Base-by-base conservation (phyloP, 139 green algal species). In the Micractinium conductrix region DNA sequence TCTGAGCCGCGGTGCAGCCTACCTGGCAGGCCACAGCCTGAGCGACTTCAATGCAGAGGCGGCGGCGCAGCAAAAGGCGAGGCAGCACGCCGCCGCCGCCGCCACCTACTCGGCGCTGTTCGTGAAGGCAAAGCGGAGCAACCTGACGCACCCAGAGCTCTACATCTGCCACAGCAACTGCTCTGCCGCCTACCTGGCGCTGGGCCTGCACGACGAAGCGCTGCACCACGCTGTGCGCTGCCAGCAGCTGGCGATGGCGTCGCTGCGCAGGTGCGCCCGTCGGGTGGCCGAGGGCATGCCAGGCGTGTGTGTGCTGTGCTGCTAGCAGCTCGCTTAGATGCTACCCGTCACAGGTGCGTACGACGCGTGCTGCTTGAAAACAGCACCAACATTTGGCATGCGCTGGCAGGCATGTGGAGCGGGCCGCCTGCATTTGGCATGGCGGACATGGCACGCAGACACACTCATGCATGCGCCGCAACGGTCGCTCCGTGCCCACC, bases 101-200 rank as follows among this genome's bases (percentile, higher is more conserved):
- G 87, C 84, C 28, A 71, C 84, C 19, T 94, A 91, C 50, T 14
- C 22, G 17, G 88, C 91, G 35, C 67, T 96, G 4, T 95, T 95
- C 75, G 69, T 53, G 2, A 89, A 88, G 62, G 72, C 84, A 1
- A 30, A 53, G 24, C 62, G 78, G 33, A 58, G 84, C 19, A 91
- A 94, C 80, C 67, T 96, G 1, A 91, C 84, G 4, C 92, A 95
- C 74, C 80, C 88, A 28, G 88, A 94, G 82, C 74, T 96, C 28
- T 87, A 94, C 85, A 67, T 93, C 24, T 93, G 88, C 71, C 80
- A 96, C 83, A 84, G 68, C 55, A 95, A 95, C 80, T 83, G 85
- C 6, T 63, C 93, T 6, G 81, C 80, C 8, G 91, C 89, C 14
- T 91, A 88, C 45, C 86, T 97, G 26, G 83, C 87, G 38, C 86